These are phyloP conservation scores for Cercospora sojina DNA, from an alignment of 2,329 filamentous ascomycete species.

Conservation along the genomic window DNA sequence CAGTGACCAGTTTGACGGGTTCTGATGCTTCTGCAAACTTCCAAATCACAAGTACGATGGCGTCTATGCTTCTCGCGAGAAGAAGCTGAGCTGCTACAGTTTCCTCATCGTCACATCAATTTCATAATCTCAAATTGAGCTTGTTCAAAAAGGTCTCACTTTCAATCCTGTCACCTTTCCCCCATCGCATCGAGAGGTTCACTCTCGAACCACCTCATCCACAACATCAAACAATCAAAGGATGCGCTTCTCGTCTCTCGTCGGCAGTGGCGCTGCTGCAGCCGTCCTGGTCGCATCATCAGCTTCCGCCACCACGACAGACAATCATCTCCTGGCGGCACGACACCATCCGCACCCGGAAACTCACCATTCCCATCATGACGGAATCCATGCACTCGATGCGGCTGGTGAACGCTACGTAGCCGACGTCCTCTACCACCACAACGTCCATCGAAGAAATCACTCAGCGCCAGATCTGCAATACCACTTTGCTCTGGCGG, in stretches of 20 bases:
- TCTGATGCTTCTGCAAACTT: background rate
- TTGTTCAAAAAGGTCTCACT: background rate
- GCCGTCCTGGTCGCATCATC: background rate
- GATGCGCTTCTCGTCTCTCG: background rate
- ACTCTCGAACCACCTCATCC: background rate
- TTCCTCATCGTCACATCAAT: background rate
- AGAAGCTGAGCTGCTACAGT: background rate
- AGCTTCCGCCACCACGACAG: background rate
- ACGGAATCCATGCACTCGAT: background rate
- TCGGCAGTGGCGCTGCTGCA: background rate
- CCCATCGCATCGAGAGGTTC: background rate
- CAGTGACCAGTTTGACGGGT: background rate
- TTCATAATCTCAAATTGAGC: background rate
- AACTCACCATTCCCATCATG: background rate
- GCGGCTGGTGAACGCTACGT: background rate
- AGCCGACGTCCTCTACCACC: slow-evolving; percentile 9
- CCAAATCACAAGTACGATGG: background rate
- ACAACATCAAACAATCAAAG: background rate
- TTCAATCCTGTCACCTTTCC: background rate
- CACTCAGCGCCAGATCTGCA: slow-evolving; percentile 47
- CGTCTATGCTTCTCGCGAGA: background rate
- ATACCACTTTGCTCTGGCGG: slow-evolving; percentile 65
- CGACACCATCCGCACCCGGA: background rate
- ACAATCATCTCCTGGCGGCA: background rate
- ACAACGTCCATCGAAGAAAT: slow-evolving; percentile 20